Conservation (phyloP, 2,329 filamentous ascomycete species). For the Neobulgaria alba region DNA sequence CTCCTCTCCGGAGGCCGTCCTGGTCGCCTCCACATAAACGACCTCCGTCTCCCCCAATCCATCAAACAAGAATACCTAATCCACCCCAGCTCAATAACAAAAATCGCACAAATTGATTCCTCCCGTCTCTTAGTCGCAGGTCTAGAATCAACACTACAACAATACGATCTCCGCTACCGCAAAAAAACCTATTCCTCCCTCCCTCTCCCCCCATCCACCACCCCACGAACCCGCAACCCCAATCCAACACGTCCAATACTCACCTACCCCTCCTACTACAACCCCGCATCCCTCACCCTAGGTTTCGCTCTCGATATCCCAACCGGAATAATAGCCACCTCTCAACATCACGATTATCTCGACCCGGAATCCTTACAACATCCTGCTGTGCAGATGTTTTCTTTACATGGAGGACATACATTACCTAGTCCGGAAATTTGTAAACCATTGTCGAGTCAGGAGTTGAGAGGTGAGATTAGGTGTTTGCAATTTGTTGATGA, state of each 20-base stretch:
- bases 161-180: slow-evolving; percentile 48
- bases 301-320: slow-evolving; percentile 43
- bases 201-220: background rate
- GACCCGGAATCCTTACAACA: slow-evolving; percentile 3
- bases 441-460: background rate
- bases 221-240: background rate
- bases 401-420: slow-evolving; percentile 17
- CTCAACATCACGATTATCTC: slow-evolving; percentile 30
- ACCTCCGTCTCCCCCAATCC: slow-evolving; percentile 25
- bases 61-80: slow-evolving; percentile 8
- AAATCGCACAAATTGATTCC: slow-evolving; percentile 40
- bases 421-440: slow-evolving; percentile 2
- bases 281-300: slow-evolving; percentile 38
- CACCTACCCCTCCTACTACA: slow-evolving; percentile 41
- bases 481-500: slow-evolving; percentile 20
- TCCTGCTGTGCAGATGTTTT: slow-evolving; percentile 19
- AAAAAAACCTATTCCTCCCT: too few species aligned
- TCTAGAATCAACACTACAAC: slow-evolving; percentile 38
- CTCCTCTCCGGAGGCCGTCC: slow-evolving; percentile 44
- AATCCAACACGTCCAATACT: slow-evolving; percentile 33
- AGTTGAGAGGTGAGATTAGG: slow-evolving; percentile 3
- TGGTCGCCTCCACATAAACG: slow-evolving; percentile 33
- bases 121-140: slow-evolving; percentile 47
- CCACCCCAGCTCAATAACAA: slow-evolving; percentile 36
- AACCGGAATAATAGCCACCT: slow-evolving; percentile 44